Base-by-base conservation (phyloP, 2,329 filamentous ascomycete genomes). In the Alternaria alternata region DNA sequence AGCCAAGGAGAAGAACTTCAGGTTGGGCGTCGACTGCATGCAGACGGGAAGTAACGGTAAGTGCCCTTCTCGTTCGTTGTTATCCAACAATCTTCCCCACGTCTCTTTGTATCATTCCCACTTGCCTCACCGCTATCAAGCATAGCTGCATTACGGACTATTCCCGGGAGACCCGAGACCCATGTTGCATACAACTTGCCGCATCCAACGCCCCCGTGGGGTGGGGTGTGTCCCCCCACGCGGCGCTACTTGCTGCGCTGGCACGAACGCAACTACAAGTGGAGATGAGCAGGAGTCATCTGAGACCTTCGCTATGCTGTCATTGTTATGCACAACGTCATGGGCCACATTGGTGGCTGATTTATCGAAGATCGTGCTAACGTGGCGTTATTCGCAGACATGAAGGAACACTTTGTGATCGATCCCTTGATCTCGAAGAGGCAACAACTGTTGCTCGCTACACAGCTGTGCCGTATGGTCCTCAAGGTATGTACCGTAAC, bases 351-450 rank as follows among this genome's bases (percentile, higher is more conserved):
- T 56, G 51, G 53, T 63, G 61, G 53, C 61, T 53, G 34, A 44
- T 16, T 20, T 59, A 59, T 55, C 57, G 39, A 49, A 64, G 57
- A 56, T 64, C 46, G 51, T 70, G 66, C 73, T 77, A 71, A 77
- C 63, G 48, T 63, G 54, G 64, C 59, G 54, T 51, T 59, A 51
- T 59, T 57, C 58, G 49, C 75, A 89, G 89, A 98, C 82, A 99
- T 99, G 95, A 94, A 91, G 83, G 89, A 97, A 71, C 92, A 95
- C 68, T 99, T 99, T 80, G 95, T 97, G 68, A 98, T 99, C 77
- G 95, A 99, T 78, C 96, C 95, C 54, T 84, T 99, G 75, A 99
- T 99, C 78, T 95, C 95, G 72, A 99, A 99, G 87, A 91, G 92
- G 81, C 94, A 97, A 83, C 95, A 99, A 82, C 87, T 99, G 62